Evolutionary conservation across 1,284 basidiomycete species (phyloP).

Genomic region (Moesziomyces parantarcticus): DNA sequence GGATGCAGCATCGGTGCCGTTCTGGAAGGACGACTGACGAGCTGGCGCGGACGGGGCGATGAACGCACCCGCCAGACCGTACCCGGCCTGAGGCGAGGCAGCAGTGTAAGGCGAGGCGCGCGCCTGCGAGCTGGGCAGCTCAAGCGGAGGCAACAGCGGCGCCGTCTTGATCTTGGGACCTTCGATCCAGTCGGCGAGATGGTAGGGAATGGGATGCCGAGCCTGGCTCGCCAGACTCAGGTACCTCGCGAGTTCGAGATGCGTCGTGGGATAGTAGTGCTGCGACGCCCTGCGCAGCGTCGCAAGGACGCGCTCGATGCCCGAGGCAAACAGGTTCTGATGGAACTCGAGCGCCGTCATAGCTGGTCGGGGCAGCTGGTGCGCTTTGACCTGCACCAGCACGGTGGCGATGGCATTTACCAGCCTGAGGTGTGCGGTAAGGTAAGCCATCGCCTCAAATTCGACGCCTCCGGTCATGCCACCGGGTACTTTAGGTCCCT

Average conservation of each 20-base stretch:
- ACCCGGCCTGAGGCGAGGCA: conserved; percentile 5
- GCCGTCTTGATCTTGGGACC: conserved; percentile 7
- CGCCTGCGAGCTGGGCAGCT: conserved; percentile 13
- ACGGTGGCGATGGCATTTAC: conserved; percentile 43
- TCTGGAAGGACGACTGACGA: conserved; percentile 12
- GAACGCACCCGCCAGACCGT: conserved; percentile 22
- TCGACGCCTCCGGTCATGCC: conserved; percentile 99
- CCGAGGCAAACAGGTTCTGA: conserved; percentile 42
- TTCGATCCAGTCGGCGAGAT: conserved; percentile 41
- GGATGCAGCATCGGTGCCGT: no score
- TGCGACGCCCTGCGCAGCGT: conserved; percentile 47
- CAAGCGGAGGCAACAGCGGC: conserved; percentile 29
- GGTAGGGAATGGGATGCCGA: conserved; percentile 22
- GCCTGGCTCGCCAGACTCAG: conserved; percentile 24
- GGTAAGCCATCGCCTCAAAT: conserved; percentile 94
- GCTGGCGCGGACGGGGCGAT: conserved; percentile 16
- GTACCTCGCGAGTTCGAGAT: conserved; percentile 61
- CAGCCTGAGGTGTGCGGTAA: conserved; percentile 68
- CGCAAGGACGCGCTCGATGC: conserved; percentile 51
- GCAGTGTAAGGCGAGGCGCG: not conserved
- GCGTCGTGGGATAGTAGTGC: conserved; percentile 58
- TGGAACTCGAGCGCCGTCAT: conserved; percentile 53
- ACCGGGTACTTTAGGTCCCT: conserved; percentile 91
- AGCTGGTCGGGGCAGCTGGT: conserved; percentile 18
- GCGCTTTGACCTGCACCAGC: conserved; percentile 22